These are phyloP conservation scores for Choanephora cucurbitarum DNA, from an alignment of 371 early-diverging fungal species.

Conservation along the genomic window DNA sequence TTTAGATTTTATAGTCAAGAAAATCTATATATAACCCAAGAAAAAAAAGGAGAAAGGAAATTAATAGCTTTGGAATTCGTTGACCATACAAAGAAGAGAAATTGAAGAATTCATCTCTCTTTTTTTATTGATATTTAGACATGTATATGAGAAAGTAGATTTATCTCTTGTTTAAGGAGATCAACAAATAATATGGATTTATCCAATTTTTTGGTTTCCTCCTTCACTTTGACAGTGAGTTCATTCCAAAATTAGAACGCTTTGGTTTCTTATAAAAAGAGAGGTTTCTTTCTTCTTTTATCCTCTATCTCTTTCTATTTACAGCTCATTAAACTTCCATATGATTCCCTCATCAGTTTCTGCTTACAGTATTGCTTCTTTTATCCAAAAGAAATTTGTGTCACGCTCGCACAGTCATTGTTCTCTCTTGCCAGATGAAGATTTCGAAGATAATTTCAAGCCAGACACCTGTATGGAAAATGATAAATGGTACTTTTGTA, in stretches of 20 bases:
- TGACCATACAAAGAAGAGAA: neutral
- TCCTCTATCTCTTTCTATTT: neutral
- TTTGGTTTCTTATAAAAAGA: no score
- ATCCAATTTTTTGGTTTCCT: no score
- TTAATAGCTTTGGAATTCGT: no score
- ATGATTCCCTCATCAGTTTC: neutral
- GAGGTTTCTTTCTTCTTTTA: no score
- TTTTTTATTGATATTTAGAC: neutral
- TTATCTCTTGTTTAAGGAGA: no score
- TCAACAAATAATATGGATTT: no score
- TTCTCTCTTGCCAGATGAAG: neutral
- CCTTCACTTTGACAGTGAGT: no score
- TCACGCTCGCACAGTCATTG: neutral
- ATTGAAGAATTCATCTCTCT: neutral
- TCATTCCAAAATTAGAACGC: no score
- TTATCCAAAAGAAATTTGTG: neutral
- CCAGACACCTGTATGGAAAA: neutral
- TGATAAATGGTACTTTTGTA: constrained; percentile 26
- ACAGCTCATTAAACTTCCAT: neutral
- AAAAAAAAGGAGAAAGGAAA: no score
- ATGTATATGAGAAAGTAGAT: neutral
- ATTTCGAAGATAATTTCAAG: neutral
- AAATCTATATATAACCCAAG: no score
- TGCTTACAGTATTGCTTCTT: no score
- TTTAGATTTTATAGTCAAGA: no score